These are phyloP conservation scores for Panaeolus cyanescens DNA, from an alignment of 768 basidiomycete species.

Conservation along the genomic window DNA sequence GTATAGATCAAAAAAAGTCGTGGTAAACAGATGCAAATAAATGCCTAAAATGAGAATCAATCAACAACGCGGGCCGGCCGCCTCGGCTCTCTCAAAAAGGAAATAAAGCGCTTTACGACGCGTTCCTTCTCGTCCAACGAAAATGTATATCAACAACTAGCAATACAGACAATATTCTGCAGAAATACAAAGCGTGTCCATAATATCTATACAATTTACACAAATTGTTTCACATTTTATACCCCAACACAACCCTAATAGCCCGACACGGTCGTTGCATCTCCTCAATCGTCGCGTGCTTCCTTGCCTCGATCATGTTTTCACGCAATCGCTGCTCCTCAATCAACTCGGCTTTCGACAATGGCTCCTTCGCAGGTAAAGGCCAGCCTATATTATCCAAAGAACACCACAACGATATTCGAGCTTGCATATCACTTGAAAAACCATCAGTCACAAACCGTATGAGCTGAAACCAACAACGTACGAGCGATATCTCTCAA, in stretches of 20 bases:
- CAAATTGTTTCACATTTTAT: constrained; percentile 39
- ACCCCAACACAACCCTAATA: constrained; percentile 62
- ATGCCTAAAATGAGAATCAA: constrained; percentile 10
- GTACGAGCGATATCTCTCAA: constrained; percentile 60
- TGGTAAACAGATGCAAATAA: constrained; percentile 36
- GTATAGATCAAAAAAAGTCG: constrained; percentile 31
- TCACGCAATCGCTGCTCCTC: constrained; percentile 66
- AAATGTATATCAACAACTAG: constrained; percentile 1
- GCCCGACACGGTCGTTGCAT: constrained; percentile 56
- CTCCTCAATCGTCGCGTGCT: constrained; percentile 53
- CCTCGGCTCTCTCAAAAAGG: not conserved
- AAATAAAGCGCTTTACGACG: too few relatives aligned
- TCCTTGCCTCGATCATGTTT: constrained; percentile 61
- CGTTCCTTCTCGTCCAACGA: not conserved
- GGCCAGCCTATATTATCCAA: constrained; percentile 58
- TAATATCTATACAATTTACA: not conserved
- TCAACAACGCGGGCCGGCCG: not conserved
- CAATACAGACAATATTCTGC: constrained; percentile 6
- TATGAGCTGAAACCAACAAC: constrained; percentile 17
- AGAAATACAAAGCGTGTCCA: not conserved
- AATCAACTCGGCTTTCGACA: constrained; percentile 69
- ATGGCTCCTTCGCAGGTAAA: constrained; percentile 59
- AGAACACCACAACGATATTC: constrained; percentile 67
- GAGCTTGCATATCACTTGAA: constrained; percentile 64
- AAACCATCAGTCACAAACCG: not conserved